Evolutionary conservation across 2,329 filamentous ascomycete species (phyloP).

Genomic region (Aspergillus sp.): DNA sequence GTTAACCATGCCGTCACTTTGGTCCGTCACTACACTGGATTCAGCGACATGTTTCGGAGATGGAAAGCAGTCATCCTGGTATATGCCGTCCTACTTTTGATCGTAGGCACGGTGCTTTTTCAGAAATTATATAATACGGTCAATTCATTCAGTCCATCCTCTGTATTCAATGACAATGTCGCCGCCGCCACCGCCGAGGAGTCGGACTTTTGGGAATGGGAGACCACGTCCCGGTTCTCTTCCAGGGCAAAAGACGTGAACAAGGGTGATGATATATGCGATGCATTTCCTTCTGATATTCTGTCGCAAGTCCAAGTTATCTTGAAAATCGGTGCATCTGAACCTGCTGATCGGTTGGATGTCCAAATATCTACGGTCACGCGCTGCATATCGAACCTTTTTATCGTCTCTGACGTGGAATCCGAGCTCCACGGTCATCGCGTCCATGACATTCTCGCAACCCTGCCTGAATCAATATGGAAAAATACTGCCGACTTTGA

Average conservation of each 20-base stretch:
- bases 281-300: constrained; percentile 26
- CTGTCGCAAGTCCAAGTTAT: constrained; percentile 40
- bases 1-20: background rate
- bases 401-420: constrained; percentile 47
- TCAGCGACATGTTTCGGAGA: background rate
- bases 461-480: constrained; percentile 37
- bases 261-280: constrained; percentile 8
- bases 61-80: background rate
- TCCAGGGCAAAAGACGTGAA: background rate
- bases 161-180: background rate
- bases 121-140: background rate
- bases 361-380: constrained; percentile 47
- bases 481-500: constrained; percentile 30
- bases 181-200: background rate
- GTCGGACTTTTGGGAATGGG: constrained; percentile 16
- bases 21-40: background rate
- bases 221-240: constrained; percentile 13
- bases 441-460: constrained; percentile 40
- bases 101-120: background rate
- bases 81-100: background rate
- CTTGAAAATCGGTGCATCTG: constrained; percentile 44
- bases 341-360: constrained; percentile 33
- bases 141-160: background rate
- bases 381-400: constrained; percentile 41
- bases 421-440: constrained; percentile 38